These are phyloP conservation scores for Fremontodendron californicum DNA, from an alignment of 345 rosid genomes.

Conservation along the genomic window DNA sequence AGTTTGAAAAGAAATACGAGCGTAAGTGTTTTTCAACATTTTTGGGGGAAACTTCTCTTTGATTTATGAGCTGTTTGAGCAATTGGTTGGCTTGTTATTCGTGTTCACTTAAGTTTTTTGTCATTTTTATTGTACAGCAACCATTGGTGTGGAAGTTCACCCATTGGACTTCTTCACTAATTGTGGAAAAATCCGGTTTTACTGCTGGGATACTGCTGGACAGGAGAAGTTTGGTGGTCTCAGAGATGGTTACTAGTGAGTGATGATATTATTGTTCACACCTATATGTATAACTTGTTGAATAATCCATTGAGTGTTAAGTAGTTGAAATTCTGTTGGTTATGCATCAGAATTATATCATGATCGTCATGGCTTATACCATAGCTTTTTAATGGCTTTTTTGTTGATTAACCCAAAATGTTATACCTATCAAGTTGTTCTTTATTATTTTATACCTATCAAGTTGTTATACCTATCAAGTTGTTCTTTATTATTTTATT, in stretches of 20 bases:
- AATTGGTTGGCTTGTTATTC: neutral
- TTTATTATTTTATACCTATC: too few relatives aligned
- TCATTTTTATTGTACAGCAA: constrained; percentile 38
- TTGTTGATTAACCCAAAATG: neutral
- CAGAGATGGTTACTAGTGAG: constrained; percentile 97
- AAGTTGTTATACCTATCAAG: too few relatives aligned
- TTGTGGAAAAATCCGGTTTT: too few relatives aligned
- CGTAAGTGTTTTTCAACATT: constrained; percentile 42
- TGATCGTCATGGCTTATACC: neutral
- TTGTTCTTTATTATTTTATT: too few relatives aligned
- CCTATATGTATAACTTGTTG: neutral
- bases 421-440: too few relatives aligned
- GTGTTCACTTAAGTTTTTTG: neutral
- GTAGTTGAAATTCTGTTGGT: neutral
- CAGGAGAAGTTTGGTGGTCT: too few relatives aligned
- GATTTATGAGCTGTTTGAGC: neutral
- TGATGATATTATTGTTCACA: neutral
- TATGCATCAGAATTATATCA: neutral
- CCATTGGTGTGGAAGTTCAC: too few relatives aligned
- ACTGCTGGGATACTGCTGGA: too few relatives aligned
- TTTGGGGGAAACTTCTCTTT: neutral
- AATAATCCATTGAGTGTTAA: neutral
- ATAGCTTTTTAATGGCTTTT: neutral
- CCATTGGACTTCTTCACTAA: too few relatives aligned
- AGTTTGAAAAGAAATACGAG: too few relatives aligned